phyloP scores from a whole-genome alignment of 345 rosid species.

The Ceriops tagal region DNA sequence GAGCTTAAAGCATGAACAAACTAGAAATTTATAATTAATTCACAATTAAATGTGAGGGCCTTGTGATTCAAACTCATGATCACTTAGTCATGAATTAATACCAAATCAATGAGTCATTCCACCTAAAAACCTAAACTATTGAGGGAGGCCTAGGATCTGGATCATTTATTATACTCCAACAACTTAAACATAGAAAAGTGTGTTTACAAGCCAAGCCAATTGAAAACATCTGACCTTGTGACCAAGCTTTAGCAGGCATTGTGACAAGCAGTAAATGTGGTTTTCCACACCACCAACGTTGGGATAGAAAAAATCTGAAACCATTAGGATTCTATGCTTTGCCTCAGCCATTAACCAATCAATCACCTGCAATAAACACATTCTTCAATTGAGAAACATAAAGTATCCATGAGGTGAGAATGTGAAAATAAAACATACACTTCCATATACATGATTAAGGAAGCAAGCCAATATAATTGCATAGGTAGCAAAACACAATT shows the following conservation, averaged over 20 bases:
- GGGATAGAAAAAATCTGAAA: slow-evolving; percentile 95
- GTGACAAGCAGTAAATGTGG: slow-evolving; percentile 89
- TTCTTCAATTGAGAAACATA: not conserved
- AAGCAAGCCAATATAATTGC: not conserved
- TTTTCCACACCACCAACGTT: slow-evolving; percentile 95
- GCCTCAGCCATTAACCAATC: slow-evolving; percentile 43
- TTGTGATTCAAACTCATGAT: too few species aligned
- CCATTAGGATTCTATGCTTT: slow-evolving; percentile 78
- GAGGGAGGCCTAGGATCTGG: not conserved
- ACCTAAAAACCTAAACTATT: too few species aligned
- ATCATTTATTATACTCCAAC: too few species aligned
- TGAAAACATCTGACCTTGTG: slow-evolving; percentile 63
- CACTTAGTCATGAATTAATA: too few species aligned
- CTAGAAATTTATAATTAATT: too few species aligned
- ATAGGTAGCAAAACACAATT: not conserved
- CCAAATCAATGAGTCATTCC: too few species aligned
- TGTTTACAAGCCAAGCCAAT: not conserved
- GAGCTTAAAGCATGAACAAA: too few species aligned
- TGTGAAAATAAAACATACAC: not conserved
- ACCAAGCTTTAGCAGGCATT: slow-evolving; percentile 83
- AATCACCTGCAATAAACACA: slow-evolving; percentile 28
- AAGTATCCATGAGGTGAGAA: not conserved
- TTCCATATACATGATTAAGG: not conserved
- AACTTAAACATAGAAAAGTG: not conserved
- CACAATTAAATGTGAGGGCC: too few species aligned